These are phyloP conservation scores for Chaetomium cochliodes DNA, from an alignment of 495 filamentous ascomycete genomes.

Conservation along the genomic window DNA sequence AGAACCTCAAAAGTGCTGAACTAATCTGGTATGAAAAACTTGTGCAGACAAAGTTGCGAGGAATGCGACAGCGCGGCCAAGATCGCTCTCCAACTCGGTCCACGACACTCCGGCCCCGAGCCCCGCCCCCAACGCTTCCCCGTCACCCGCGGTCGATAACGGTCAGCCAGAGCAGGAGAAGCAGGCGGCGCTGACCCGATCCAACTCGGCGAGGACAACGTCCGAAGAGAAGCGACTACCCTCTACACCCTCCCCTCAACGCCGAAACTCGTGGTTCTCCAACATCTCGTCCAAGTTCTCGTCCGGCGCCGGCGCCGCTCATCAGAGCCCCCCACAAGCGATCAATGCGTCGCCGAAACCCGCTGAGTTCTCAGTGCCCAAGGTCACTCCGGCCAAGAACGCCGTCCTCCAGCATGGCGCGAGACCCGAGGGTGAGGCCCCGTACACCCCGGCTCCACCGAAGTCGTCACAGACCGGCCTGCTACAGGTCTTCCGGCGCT, in stretches of 20 bases:
- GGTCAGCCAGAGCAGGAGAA: conserved; percentile 15
- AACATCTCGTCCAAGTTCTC: conserved; percentile 92
- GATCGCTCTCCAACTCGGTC: conserved; percentile 28
- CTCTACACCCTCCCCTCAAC: conserved; percentile 34
- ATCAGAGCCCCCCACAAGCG: conserved; percentile 45
- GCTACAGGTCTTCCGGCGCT: conserved; percentile 73
- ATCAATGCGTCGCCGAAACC: conserved; percentile 48
- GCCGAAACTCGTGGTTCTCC: conserved; percentile 85
- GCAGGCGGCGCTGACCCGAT: conserved; percentile 34
- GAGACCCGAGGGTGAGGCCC: conserved; percentile 52
- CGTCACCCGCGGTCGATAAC: conserved; percentile 18
- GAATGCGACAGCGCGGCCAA: conserved; percentile 20
- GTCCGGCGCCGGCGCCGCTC: conserved; percentile 51
- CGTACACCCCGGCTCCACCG: conserved; percentile 67
- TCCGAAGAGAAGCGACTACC: conserved; percentile 23
- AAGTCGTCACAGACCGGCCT: conserved; percentile 67
- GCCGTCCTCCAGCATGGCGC: conserved; percentile 53
- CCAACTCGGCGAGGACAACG: conserved; percentile 31
- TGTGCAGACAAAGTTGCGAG: conserved; percentile 30
- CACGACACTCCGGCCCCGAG: conserved; percentile 22
- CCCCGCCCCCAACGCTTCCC: conserved; percentile 11
- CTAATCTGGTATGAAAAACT: conserved; percentile 4
- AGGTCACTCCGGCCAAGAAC: conserved; percentile 50
- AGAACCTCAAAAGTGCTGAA: neutral
- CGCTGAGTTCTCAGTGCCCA: conserved; percentile 58